phyloP scores from a whole-genome alignment of 2,329 filamentous ascomycete species.

The Diplocarpon rosae region DNA sequence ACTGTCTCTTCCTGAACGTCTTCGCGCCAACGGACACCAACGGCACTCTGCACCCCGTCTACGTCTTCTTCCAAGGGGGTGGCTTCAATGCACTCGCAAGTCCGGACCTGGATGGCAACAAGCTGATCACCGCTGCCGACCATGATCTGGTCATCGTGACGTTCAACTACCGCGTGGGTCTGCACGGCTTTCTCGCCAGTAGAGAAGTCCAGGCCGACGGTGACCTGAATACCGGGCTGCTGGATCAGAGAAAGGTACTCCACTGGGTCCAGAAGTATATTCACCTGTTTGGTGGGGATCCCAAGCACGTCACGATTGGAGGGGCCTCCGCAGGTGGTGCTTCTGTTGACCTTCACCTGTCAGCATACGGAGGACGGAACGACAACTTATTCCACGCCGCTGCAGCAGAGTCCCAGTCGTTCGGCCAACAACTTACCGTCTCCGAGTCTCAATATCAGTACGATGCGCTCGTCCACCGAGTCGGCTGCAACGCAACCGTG shows the following conservation, averaged over 20 bases:
- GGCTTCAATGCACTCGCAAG: constrained; percentile 43
- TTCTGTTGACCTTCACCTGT: constrained; percentile 54
- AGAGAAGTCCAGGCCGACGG: constrained; percentile 39
- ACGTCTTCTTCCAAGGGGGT: constrained; percentile 47
- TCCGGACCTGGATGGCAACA: constrained; percentile 46
- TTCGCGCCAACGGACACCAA: constrained; percentile 47
- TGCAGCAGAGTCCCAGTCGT: constrained; percentile 40
- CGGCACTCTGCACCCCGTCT: constrained; percentile 42
- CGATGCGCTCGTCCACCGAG: constrained; percentile 34
- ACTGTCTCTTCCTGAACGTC: constrained; percentile 60
- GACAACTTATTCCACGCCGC: constrained; percentile 40
- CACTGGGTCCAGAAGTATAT: constrained; percentile 62
- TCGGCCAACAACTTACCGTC: constrained; percentile 36
- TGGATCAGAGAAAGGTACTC: constrained; percentile 58
- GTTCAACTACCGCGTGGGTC: constrained; percentile 67
- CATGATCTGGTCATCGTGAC: constrained; percentile 57
- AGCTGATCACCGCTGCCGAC: constrained; percentile 46
- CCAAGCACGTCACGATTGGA: constrained; percentile 41
- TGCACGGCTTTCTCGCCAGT: constrained; percentile 59
- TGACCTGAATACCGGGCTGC: constrained; percentile 56
- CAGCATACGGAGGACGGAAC: constrained; percentile 39
- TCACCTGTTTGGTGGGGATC: constrained; percentile 54
- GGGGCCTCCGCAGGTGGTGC: constrained; percentile 51
- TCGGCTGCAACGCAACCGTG: constrained; percentile 30
- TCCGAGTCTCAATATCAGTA: constrained; percentile 42